Evolutionary conservation across 2,329 filamentous ascomycete genomes (phyloP), one percentile per base, ranked within the genome.

Genomic region (Fusarium verrucosum): DNA sequence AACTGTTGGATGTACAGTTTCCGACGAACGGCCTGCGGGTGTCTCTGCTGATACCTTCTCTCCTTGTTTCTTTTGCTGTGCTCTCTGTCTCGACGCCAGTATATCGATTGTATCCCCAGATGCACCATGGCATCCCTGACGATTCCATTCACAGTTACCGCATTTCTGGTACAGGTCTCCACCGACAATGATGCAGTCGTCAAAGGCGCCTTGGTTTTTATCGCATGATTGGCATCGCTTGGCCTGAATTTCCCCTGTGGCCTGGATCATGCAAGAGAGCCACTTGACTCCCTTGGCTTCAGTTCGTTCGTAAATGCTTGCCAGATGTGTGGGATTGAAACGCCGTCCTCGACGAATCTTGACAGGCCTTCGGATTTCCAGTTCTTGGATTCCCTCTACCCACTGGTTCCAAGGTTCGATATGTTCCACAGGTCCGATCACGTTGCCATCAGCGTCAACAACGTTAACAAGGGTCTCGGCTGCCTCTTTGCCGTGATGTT

Each of bases 61-160:
- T 2, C 51, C 36, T 6, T 62, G 58, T 38, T 50, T 65, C 9
- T 58, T 57, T 17, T 36, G 53, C 28, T 55, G 70, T 16, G 67
- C 46, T 44, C 54, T 60, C 38, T 60, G 52, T 41, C 55, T 69
- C 4, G 66, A 55, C 13, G 60, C 55, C 3, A 58, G 26, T 28
- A 66, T 42, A 19, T 71, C 69, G 25, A 72, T 66, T 17, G 55
- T 61, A 19, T 70, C 59, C 7, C 63, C 71, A n/a, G 70, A 70
- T 2, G 72, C 72, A 13, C 69, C 72, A 38, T 77, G 75, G 38
- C 78, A 80, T 17, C 73, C 73, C 49, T 76, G 74, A 4, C 75
- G 76, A 58, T 79, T 80, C 82, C 82, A 84, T 64, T 83, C 80
- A 61, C 82, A 84, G 61, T 84, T 84, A 26, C 80, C 82, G 55